A percentile compares a stretch with the other conserved stretches of the same genome.
Evolutionary conservation across 2,329 filamentous ascomycete genomes (phyloP).

Genomic region (Calonectria hongkongensis): DNA sequence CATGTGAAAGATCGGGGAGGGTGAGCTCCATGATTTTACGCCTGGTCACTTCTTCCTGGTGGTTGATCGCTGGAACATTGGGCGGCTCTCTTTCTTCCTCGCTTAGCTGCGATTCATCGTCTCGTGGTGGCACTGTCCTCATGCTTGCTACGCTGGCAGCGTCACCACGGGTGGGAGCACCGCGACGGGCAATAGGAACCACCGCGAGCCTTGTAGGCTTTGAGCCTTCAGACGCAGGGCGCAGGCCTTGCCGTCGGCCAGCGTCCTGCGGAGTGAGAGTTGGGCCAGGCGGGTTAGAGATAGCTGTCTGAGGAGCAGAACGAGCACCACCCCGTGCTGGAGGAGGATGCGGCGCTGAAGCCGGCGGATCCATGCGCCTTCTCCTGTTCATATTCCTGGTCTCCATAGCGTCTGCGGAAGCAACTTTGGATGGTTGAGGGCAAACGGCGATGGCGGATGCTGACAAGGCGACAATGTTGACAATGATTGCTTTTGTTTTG

Average conservation of each 20-base stretch:
- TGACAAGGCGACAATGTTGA: not conserved
- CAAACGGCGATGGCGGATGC: not conserved
- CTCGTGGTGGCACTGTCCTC: slow-evolving; percentile 43
- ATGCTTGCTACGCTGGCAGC: slow-evolving; percentile 47
- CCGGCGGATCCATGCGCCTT: slow-evolving; percentile 36
- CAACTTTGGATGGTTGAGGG: not conserved
- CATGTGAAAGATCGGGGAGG: slow-evolving; percentile 53
- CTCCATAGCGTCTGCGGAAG: slow-evolving; percentile 42
- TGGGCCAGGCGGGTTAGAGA: slow-evolving; percentile 17
- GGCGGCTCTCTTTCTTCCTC: slow-evolving; percentile 40
- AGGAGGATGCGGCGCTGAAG: slow-evolving; percentile 26
- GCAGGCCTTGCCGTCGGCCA: slow-evolving; percentile 16
- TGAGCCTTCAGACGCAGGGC: slow-evolving; percentile 4
- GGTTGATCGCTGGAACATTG: slow-evolving; percentile 23
- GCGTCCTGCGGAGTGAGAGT: slow-evolving; percentile 19
- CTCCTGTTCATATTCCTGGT: slow-evolving; percentile 44
- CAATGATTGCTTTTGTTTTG: slow-evolving; percentile 35
- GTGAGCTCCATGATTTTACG: slow-evolving; percentile 51
- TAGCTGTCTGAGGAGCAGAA: slow-evolving; percentile 40
- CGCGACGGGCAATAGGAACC: slow-evolving; percentile 49
- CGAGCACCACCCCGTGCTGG: slow-evolving; percentile 42
- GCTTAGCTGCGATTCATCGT: slow-evolving; percentile 49
- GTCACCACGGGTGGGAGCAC: slow-evolving; percentile 43
- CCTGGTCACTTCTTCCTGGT: slow-evolving; percentile 43
- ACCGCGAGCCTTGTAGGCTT: slow-evolving; percentile 35